Base-by-base conservation (phyloP, 306 rosid species). In the Malus sieversii region DNA sequence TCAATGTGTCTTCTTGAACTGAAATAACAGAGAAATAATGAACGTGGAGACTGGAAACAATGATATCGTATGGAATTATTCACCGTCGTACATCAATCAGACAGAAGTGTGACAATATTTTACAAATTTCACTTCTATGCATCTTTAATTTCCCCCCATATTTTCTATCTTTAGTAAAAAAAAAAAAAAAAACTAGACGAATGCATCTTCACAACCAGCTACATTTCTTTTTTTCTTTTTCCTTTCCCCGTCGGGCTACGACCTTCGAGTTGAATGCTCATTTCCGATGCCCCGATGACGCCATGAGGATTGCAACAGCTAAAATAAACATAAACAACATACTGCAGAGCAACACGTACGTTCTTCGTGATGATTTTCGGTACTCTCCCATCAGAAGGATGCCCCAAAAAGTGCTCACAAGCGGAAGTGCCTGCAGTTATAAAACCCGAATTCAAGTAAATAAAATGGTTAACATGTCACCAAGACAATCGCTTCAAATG, bases 341-440 rank as follows among this genome's bases (percentile, higher is more conserved):
- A 79, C 85, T 58, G 20, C 76, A 60, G 4, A 93, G 96, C 64
- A 93, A 60, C 46, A 16, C 13, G 40, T 91, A 90, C 3, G 98
- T 91, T 88, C 84, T 88, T 66, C 87, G 79, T 6, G 97, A 93
- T 11, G 96, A 91, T 88, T 82, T 90, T 8, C 94, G 84, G 77
- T 93, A 93, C 71, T 91, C 97, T 10, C 98, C 98, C 10, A 90
- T 91, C 77, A 91, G 65, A 75, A 90, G 72, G 4, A 91, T 22
- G 10, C 94, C 98, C 98, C 97, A 93, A 23, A 93, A 90, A 12
- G 98, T 93, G 88, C 96, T 87, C 79, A 93, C 96, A 4, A 93
- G 91, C 48, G 97, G 98, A 88, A 91, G 92, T 55, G 98, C 98
- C 98, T 91, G 83, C 71, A 25, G 60, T 46, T 4, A 61, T 6